Conservation (phyloP, 805 yeast genomes). For the Saccharomyces mikatae region DNA sequence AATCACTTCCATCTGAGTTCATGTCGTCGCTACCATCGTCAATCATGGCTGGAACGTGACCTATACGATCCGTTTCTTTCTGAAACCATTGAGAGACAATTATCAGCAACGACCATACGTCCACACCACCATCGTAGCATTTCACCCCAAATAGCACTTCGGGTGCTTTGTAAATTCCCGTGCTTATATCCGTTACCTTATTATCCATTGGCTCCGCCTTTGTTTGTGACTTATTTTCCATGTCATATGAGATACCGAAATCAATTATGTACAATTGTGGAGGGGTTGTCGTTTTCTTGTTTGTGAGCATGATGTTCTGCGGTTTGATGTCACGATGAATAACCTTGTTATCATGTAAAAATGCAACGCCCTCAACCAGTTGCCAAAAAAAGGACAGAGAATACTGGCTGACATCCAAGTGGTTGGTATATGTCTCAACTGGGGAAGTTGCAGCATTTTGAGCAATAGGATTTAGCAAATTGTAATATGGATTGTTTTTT, state of each 20-base stretch:
- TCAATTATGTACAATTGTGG: conserved; percentile 60
- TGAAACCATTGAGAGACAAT: conserved; percentile 46
- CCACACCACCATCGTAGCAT: conserved; percentile 49
- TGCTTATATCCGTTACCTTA: conserved; percentile 46
- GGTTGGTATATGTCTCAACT: conserved; percentile 10
- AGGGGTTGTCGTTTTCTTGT: conserved; percentile 10
- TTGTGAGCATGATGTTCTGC: conserved; percentile 50
- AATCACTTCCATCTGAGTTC: conserved; percentile 40
- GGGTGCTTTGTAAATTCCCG: conserved; percentile 68
- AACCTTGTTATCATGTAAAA: conserved; percentile 76
- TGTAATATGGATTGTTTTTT: conserved; percentile 17
- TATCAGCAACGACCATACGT: conserved; percentile 68
- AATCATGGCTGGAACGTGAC: conserved; percentile 19
- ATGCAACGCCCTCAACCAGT: conserved; percentile 68
- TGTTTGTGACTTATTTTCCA: conserved; percentile 16
- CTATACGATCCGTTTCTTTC: conserved; percentile 13
- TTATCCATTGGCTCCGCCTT: conserved; percentile 21
- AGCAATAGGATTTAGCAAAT: not conserved
- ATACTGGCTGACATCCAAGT: conserved; percentile 12
- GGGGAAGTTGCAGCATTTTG: not conserved
- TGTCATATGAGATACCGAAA: conserved; percentile 54
- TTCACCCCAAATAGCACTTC: conserved; percentile 58
- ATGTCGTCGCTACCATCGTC: conserved; percentile 21
- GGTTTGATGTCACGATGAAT: conserved; percentile 94
- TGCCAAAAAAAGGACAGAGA: conserved; percentile 52